Evolutionary conservation across 108 stramenopile species (phyloP).

Genomic region (Pseudonitzschia pungens): DNA sequence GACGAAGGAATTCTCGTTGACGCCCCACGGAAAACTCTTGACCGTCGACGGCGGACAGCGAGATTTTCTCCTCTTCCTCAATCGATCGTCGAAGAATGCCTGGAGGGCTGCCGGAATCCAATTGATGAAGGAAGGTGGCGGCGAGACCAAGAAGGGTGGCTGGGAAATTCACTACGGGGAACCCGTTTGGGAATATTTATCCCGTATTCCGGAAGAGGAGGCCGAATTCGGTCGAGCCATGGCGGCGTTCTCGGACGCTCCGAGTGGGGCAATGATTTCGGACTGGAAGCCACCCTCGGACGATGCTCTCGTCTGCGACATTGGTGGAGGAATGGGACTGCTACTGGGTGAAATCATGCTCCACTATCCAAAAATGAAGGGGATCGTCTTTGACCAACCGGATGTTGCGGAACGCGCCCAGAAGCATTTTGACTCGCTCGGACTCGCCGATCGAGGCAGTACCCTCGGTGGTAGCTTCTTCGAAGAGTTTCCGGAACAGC

Average conservation of each 20-base stretch:
- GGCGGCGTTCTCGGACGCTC: neutral
- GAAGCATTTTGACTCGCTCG: neutral
- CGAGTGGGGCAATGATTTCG: neutral
- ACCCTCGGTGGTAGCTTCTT: conserved; percentile 9
- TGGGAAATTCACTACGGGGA: neutral
- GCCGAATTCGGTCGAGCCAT: conserved; percentile 11
- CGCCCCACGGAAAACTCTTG: neutral
- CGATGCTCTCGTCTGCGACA: conserved; percentile 8
- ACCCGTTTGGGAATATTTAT: neutral
- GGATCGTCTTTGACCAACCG: conserved; percentile 6
- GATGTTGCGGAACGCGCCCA: neutral
- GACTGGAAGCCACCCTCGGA: conserved; percentile 14
- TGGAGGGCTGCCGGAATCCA: conserved; percentile 8
- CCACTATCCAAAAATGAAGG: conserved; percentile 16
- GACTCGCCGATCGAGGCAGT: neutral
- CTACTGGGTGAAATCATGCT: neutral
- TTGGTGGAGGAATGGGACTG: conserved; percentile 10
- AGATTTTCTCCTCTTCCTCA: conserved; percentile 9
- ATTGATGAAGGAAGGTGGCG: neutral
- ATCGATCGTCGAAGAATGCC: neutral
- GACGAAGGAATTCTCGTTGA: conserved; percentile 1
- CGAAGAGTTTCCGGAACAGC: neutral
- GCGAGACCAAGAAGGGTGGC: neutral
- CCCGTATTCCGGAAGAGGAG: neutral
- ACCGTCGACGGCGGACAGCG: neutral